These are phyloP conservation scores for Backusella liffmaniae DNA, from an alignment of 192 early-diverging fungal genomes.

Conservation along the genomic window DNA sequence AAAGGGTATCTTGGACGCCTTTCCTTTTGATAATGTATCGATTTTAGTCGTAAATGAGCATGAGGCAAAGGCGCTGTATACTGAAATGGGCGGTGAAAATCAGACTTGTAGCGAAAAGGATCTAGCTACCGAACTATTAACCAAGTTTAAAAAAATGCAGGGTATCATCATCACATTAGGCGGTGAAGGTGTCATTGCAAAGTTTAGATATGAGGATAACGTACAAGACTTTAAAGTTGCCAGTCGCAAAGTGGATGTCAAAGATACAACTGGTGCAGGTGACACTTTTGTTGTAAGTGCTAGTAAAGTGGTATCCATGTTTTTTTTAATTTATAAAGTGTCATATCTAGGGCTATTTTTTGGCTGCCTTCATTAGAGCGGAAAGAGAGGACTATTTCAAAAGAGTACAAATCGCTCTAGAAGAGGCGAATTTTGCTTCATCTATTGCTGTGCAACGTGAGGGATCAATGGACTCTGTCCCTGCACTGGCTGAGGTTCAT, in stretches of 20 bases:
- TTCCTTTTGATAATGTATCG: constrained; percentile 60
- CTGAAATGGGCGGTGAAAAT: constrained; percentile 21
- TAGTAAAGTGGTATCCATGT: not conserved
- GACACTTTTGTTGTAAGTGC: constrained; percentile 60
- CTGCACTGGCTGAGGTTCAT: constrained; percentile 44
- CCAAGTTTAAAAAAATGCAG: constrained; percentile 43
- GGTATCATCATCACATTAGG: constrained; percentile 73
- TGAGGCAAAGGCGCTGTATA: constrained; percentile 59
- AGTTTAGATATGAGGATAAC: constrained; percentile 38
- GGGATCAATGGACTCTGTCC: constrained; percentile 70
- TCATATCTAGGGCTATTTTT: constrained; percentile 61
- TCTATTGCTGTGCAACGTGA: constrained; percentile 62
- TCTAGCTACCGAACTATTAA: constrained; percentile 42
- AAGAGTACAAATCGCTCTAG: constrained; percentile 47
- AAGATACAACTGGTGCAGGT: constrained; percentile 62
- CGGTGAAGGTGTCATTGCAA: constrained; percentile 57
- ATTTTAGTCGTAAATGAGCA: constrained; percentile 81
- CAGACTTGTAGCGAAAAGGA: constrained; percentile 10
- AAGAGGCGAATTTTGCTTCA: constrained; percentile 60
- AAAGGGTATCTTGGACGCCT: constrained; percentile 39
- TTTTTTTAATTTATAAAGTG: not conserved
- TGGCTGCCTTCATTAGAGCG: constrained; percentile 49
- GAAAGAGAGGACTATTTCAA: constrained; percentile 33
- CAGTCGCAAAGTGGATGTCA: constrained; percentile 45
- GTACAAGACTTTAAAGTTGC: constrained; percentile 39